A percentile compares a stretch with the other conserved stretches of the same genome.
Evolutionary conservation across 345 rosid species (phyloP).

Genomic region (Brassica incana): DNA sequence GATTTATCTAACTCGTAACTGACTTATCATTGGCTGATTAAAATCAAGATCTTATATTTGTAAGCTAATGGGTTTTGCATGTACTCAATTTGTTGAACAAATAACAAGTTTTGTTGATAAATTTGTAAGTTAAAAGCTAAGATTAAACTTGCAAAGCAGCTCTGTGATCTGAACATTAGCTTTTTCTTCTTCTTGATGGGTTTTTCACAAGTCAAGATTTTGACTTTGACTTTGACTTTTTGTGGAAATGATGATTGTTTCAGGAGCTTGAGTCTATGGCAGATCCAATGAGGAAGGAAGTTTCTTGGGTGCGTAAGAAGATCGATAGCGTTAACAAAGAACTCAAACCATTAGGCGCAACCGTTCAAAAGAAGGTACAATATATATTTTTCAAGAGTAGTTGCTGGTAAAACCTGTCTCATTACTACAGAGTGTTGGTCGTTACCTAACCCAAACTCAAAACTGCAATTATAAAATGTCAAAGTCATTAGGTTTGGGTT

Average conservation of each 20-base stretch:
- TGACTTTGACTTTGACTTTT: neutral
- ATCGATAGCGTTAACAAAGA: slow-evolving; percentile 89
- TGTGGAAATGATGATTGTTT: neutral
- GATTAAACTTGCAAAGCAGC: neutral
- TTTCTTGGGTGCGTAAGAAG: slow-evolving; percentile 77
- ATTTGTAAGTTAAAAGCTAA: neutral
- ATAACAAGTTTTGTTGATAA: neutral
- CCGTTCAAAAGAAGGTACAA: slow-evolving; percentile 88
- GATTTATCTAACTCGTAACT: neutral
- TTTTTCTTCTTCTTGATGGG: neutral
- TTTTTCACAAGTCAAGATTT: slow-evolving; percentile 8
- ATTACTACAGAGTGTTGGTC: neutral
- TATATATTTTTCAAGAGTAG: neutral
- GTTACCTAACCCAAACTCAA: slow-evolving; percentile 19
- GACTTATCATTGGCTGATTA: neutral
- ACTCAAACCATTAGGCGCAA: slow-evolving; percentile 76
- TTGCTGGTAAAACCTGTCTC: neutral
- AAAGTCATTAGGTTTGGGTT: neutral
- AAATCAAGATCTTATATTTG: neutral
- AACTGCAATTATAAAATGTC: neutral
- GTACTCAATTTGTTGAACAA: slow-evolving; percentile 5
- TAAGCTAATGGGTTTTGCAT: slow-evolving; percentile 17
- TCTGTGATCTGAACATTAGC: neutral
- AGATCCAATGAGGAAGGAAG: slow-evolving; percentile 98
- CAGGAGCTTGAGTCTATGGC: slow-evolving; percentile 92